Conservation (phyloP, 2,329 filamentous ascomycete genomes). For the Penicillium expansum region DNA sequence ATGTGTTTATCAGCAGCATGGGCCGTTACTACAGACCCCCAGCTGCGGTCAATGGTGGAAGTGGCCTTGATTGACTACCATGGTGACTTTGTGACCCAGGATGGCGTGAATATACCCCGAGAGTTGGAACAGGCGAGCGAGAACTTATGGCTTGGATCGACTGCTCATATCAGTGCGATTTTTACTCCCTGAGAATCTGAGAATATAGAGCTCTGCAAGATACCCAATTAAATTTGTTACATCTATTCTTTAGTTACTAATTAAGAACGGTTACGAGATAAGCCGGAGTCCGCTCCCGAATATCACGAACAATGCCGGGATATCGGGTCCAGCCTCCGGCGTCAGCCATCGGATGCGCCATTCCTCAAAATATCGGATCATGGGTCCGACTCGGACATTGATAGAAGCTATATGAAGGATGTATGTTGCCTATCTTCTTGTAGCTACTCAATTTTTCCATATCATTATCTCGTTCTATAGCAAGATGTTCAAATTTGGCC, state of each 20-base stretch:
- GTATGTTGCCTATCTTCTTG: too few species aligned
- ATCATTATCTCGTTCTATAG: too few species aligned
- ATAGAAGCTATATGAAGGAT: too few species aligned
- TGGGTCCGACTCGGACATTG: too few species aligned
- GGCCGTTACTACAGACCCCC: constrained; percentile 21
- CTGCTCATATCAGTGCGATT: background rate
- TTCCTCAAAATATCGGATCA: too few species aligned
- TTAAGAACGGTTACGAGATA: background rate
- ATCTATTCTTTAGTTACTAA: background rate
- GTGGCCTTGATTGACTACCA: constrained; percentile 25
- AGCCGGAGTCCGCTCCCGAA: background rate
- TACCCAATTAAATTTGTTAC: background rate
- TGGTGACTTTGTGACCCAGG: constrained; percentile 20
- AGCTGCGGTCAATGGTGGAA: constrained; percentile 17
- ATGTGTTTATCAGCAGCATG: constrained; percentile 29
- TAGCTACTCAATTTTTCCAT: too few species aligned
- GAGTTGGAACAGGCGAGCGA: constrained; percentile 12
- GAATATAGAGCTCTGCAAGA: background rate
- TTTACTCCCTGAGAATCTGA: background rate
- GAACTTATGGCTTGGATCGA: constrained; percentile 12
- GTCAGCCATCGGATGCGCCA: background rate
- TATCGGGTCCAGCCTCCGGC: background rate
- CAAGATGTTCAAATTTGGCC: too few species aligned
- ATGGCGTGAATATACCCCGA: background rate
- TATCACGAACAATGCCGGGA: background rate